Conservation (phyloP, 192 early-diverging fungal genomes). For the Coemansia sp. region DNA sequence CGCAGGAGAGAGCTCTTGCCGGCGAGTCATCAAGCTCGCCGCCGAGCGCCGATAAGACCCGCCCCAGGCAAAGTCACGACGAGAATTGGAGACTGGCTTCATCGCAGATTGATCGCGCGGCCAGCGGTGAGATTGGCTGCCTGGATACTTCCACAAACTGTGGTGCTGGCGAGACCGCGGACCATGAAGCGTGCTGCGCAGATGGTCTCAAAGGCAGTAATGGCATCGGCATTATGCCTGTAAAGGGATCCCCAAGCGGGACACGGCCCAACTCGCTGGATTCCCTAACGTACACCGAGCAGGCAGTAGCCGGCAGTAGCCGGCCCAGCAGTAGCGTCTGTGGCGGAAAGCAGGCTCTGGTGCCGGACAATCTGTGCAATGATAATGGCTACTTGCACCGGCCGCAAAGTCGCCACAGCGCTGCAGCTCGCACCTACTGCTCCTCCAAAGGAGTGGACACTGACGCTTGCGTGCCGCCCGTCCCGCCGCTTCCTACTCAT, state of each 20-base stretch:
- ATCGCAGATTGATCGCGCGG: conserved; percentile 6
- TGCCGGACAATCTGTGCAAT: not conserved
- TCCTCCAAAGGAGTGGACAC: not conserved
- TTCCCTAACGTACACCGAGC: conserved; percentile 31
- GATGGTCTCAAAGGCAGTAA: conserved; percentile 14
- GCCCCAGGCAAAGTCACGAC: conserved; percentile 9
- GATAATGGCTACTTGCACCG: not conserved
- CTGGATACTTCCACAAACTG: conserved; percentile 1
- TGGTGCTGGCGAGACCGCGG: conserved; percentile 7
- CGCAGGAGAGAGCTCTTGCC: not conserved
- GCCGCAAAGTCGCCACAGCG: not conserved
- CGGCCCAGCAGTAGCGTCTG: conserved; percentile 29
- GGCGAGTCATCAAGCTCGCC: not conserved
- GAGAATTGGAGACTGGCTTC: conserved; percentile 10
- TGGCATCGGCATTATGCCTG: not conserved
- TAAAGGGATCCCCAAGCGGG: conserved; percentile 11
- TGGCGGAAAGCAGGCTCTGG: not conserved
- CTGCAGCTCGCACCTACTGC: not conserved
- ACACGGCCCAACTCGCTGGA: conserved; percentile 35
- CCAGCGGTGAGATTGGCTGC: not conserved
- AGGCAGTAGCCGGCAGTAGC: conserved; percentile 32
- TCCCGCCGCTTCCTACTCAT: conserved; percentile 37
- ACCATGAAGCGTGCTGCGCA: not conserved
- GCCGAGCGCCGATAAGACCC: not conserved
- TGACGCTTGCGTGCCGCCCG: conserved; percentile 19